Evolutionary conservation across 495 filamentous ascomycete species (phyloP).

Genomic region (Cryomyces antarcticus): DNA sequence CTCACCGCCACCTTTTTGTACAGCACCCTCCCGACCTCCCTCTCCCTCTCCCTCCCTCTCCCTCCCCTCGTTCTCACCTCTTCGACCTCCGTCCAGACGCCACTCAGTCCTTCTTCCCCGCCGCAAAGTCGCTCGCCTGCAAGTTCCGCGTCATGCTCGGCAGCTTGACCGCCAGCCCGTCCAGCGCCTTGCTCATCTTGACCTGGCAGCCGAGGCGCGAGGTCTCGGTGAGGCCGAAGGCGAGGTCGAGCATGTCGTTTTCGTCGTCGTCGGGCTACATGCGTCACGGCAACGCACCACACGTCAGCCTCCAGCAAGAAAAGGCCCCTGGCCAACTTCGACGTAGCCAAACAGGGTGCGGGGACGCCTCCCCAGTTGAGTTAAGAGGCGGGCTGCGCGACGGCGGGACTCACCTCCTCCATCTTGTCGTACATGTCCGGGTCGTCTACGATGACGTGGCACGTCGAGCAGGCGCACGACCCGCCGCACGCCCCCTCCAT

Average conservation of each 20-base stretch:
- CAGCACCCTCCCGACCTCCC: background rate
- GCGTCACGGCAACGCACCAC: background rate
- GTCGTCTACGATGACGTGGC: slow-evolving; percentile 82
- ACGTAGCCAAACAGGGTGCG: no score
- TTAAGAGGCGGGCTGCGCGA: no score
- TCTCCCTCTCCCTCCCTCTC: background rate
- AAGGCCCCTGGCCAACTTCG: no score
- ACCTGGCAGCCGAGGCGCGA: slow-evolving; percentile 93
- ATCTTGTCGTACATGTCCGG: slow-evolving; percentile 77
- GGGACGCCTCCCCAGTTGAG: no score
- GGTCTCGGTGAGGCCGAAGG: slow-evolving; percentile 90
- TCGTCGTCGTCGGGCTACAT: slow-evolving; percentile 82
- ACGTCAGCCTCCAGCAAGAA: background rate
- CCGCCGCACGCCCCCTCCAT: slow-evolving; percentile 98
- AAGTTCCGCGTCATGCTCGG: slow-evolving; percentile 90
- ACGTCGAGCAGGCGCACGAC: slow-evolving; percentile 91
- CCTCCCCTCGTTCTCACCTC: slow-evolving; percentile 1
- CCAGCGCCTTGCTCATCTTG: slow-evolving; percentile 69
- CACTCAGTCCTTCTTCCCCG: slow-evolving; percentile 14
- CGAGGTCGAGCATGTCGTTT: slow-evolving; percentile 96
- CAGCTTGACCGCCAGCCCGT: slow-evolving; percentile 65
- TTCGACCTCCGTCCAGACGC: slow-evolving; percentile 1
- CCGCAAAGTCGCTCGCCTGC: slow-evolving; percentile 78
- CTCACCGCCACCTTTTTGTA: no score
- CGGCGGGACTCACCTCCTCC: background rate